Evolutionary conservation across 2,329 filamentous ascomycete genomes (phyloP).

Genomic region (Trichoderma sp.): DNA sequence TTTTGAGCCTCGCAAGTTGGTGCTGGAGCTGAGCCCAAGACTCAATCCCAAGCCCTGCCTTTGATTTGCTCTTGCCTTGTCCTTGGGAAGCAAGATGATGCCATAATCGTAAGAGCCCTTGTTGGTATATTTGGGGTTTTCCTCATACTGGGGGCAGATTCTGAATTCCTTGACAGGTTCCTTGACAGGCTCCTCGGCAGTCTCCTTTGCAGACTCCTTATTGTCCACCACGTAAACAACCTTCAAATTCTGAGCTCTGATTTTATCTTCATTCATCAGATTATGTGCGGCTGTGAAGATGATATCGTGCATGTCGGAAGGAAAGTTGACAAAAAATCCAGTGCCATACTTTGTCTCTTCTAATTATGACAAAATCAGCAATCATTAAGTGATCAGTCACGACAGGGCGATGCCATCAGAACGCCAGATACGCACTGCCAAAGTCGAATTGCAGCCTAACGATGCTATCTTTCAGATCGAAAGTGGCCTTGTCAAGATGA

Average conservation of each 20-base stretch:
- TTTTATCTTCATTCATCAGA: neutral
- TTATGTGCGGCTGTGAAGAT: constrained; percentile 11
- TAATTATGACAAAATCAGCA: neutral
- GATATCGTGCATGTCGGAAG: neutral
- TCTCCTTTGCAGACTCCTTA: neutral
- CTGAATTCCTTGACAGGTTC: neutral
- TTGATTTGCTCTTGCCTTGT: neutral
- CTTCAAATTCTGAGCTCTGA: neutral
- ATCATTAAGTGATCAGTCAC: neutral
- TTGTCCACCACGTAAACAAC: neutral
- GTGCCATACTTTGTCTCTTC: neutral
- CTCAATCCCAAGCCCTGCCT: constrained; percentile 6
- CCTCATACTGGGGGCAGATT: neutral
- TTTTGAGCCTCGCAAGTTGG: neutral
- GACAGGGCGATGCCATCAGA: neutral
- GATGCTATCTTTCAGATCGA: neutral
- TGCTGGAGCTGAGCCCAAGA: neutral
- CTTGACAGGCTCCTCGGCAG: no score
- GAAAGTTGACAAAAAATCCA: constrained; percentile 12
- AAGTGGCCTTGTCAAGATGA: neutral
- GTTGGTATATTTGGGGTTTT: neutral
- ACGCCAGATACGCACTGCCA: neutral
- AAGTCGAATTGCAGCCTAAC: constrained; percentile 7
- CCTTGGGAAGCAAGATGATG: neutral
- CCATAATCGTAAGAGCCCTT: constrained; percentile 4